Base-by-base conservation (phyloP, 805 yeast genomes). In the Candida qinlingensis region DNA sequence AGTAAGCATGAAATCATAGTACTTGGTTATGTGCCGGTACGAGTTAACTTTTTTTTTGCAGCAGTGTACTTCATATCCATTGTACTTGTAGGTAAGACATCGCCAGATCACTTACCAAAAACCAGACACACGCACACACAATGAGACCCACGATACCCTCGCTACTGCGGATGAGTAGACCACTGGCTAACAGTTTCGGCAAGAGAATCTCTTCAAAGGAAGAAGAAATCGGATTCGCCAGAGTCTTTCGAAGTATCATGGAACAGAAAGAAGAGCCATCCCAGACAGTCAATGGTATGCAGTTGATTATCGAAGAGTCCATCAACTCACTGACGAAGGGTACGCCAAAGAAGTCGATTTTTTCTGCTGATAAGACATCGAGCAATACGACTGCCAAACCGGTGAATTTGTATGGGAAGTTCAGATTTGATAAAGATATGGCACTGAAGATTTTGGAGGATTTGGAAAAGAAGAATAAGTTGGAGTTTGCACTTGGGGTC, bases 231-330 rank as follows among this genome's bases (percentile, higher is more conserved):
- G 46, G 38, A 5, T 49, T 42, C 31, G 34, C 25, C 7, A 35
- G 31, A 13, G 29, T 45, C 3, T 49, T 49, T 28, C 31, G 42
- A 6, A 30, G 39, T 19, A 49, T 49, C 19, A 39, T 39, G 30
- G 35, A 36, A 26, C 35, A 25, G 27, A 4, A n/a, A 5, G 19
- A 36, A 40, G 36, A 19, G 19, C 19, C 19, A 19, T 19, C 19
- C 19, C 25, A 11, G 13, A 31, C 39, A 19, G 11, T 30, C 19
- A 39, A 37, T 12, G 42, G 25, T 29, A 41, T 46, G 30, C 37
- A 36, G 41, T 27, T 46, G 7, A 39, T 49, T 13, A 42, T 49
- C 42, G 42, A 49, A 27, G 44, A 46, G 25, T 47, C 50, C 3
- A 11, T 46, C 9, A 31, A 46, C n/a, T 33, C 45, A 7, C 28